Evolutionary conservation across 805 yeast genomes (phyloP).

Genomic region (Candida qinlingensis): DNA sequence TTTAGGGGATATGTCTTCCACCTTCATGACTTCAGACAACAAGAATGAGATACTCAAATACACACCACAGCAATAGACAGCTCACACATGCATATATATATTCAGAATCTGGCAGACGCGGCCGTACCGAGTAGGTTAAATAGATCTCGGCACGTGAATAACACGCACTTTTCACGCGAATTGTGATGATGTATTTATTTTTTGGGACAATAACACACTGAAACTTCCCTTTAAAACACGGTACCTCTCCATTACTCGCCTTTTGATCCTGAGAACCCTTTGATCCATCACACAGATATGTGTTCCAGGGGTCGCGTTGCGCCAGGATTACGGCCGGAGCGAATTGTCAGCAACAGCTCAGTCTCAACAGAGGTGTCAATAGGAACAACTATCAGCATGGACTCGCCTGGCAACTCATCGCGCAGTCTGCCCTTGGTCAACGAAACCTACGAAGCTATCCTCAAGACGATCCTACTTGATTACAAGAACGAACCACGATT

Average conservation of each 20-base stretch:
- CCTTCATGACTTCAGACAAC: too few relatives aligned
- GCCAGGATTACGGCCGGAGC: background rate
- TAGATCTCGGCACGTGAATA: too few relatives aligned
- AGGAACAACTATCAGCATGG: slow-evolving; percentile 11
- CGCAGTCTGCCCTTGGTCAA: background rate
- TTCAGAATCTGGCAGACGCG: too few relatives aligned
- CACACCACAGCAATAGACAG: too few relatives aligned
- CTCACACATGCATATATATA: too few relatives aligned
- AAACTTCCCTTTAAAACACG: too few relatives aligned
- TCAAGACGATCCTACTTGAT: slow-evolving; percentile 52
- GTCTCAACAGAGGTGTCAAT: slow-evolving; percentile 8
- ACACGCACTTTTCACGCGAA: too few relatives aligned
- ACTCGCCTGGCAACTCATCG: slow-evolving; percentile 1
- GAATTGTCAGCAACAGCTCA: slow-evolving; percentile 10
- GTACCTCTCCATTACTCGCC: too few relatives aligned
- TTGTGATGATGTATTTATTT: too few relatives aligned
- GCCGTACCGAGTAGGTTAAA: too few relatives aligned
- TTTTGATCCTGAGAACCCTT: background rate
- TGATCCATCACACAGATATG: background rate
- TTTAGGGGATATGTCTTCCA: background rate
- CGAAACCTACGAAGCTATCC: slow-evolving; percentile 44
- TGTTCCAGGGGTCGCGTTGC: background rate
- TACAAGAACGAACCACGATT: slow-evolving; percentile 64
- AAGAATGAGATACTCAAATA: too few relatives aligned
- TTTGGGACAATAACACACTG: too few relatives aligned